Percentiles rank a stretch among this genome's conserved stretches.
These are phyloP conservation scores for Strigomonas oncopelti DNA, from an alignment of 208 protist genomes.

Conservation along the genomic window DNA sequence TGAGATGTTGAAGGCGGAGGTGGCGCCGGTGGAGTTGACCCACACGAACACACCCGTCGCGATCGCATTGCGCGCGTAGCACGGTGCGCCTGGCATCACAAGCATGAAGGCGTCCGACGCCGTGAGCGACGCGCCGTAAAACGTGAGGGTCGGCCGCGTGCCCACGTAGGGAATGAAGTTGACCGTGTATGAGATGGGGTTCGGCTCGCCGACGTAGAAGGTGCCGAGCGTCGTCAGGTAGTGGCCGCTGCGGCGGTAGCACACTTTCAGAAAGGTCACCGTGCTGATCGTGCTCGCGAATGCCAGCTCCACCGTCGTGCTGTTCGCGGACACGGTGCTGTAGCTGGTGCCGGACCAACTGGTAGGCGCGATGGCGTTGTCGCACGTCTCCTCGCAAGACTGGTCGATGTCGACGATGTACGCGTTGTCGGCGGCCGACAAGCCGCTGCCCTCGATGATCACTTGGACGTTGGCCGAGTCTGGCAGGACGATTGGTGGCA, in stretches of 20 bases:
- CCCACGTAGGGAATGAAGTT: conserved; percentile 76
- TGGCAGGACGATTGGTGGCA: conserved; percentile 53
- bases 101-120: conserved; percentile 58
- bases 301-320: conserved; percentile 33
- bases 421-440: conserved; percentile 46
- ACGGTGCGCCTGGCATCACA: conserved; percentile 37
- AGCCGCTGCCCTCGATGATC: conserved; percentile 41
- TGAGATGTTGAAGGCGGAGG: conserved; percentile 38
- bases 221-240: conserved; percentile 53
- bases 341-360: conserved; percentile 34
- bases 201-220: conserved; percentile 51
- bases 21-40: conserved; percentile 21
- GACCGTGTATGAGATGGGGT: conserved; percentile 63
- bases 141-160: conserved; percentile 70
- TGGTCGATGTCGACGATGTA: conserved; percentile 49
- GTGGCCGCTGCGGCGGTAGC: conserved; percentile 65
- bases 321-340: conserved; percentile 40
- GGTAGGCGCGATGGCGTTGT: conserved; percentile 38
- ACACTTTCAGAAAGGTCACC: conserved; percentile 57
- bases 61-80: conserved; percentile 42
- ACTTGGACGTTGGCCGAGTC: conserved; percentile 39
- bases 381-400: conserved; percentile 75
- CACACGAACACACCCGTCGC: conserved; percentile 38
- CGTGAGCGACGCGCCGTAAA: conserved; percentile 58
- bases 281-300: conserved; percentile 36